phyloP scores from a whole-genome alignment of 2,329 filamentous ascomycete genomes.

The Botrytis galanthina region DNA sequence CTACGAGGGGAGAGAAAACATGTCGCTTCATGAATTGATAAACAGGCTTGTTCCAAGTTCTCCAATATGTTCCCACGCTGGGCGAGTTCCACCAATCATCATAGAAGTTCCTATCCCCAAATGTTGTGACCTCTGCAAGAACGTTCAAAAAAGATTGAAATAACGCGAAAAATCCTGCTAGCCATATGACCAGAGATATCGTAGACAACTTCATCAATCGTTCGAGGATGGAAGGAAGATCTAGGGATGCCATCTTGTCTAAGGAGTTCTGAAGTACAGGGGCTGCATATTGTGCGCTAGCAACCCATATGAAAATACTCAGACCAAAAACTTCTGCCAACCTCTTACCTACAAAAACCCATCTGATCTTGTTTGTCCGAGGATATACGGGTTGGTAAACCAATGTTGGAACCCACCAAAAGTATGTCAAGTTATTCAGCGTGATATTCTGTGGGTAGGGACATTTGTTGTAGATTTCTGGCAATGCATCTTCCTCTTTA shows the following conservation, averaged over 20 bases:
- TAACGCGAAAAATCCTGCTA: conserved; percentile 93
- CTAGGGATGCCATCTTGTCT: conserved; percentile 77
- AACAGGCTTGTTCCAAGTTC: conserved; percentile 96
- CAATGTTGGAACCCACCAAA: conserved; percentile 96
- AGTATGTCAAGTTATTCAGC: conserved; percentile 82
- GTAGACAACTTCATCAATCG: conserved; percentile 92
- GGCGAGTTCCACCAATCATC: conserved; percentile 97
- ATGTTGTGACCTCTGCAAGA: conserved; percentile 82
- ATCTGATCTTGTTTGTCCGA: conserved; percentile 75
- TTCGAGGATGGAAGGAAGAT: conserved; percentile 80
- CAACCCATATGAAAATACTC: conserved; percentile 90
- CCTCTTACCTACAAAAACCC: conserved; percentile 84
- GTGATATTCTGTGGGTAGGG: conserved; percentile 93
- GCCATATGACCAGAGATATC: conserved; percentile 93
- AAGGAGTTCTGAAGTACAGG: conserved; percentile 88
- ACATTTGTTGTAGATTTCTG: conserved; percentile 76
- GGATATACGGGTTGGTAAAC: conserved; percentile 98
- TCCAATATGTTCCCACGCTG: conserved; percentile 85
- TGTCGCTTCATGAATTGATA: conserved; percentile 96
- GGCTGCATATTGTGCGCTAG: conserved; percentile 89
- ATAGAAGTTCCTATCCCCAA: conserved; percentile 93
- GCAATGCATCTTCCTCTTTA: conserved; percentile 66
- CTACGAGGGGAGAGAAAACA: conserved; percentile 83
- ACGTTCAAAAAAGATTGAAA: conserved; percentile 94
- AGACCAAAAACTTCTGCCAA: conserved; percentile 74